These are phyloP conservation scores for Phytophthora tentaculata DNA, from an alignment of 352 stramenopile genomes.

Conservation along the genomic window DNA sequence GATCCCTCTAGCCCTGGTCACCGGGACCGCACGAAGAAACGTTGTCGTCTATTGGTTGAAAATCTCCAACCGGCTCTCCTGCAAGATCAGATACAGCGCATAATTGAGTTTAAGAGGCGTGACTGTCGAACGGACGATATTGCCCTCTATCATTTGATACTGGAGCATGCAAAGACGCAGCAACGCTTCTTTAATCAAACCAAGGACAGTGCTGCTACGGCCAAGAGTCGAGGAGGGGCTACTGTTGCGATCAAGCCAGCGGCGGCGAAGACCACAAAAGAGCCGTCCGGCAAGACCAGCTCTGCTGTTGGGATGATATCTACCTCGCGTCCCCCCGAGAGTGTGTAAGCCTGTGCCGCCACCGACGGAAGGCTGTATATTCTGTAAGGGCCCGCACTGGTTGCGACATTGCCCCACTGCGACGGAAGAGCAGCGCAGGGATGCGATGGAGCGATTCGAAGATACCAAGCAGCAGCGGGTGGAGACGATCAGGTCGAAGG, in stretches of 20 bases:
- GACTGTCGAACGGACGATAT: conserved; percentile 10
- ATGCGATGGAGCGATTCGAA: neutral
- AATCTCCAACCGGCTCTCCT: neutral
- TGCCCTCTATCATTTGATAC: conserved; percentile 14
- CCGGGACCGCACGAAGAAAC: neutral
- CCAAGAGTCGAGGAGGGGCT: too few species aligned
- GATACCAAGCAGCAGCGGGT: neutral
- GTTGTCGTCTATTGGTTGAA: neutral
- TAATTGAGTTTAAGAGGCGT: conserved; percentile 19
- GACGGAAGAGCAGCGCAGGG: conserved; percentile 2
- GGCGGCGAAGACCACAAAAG: too few species aligned
- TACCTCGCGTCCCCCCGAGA: too few species aligned
- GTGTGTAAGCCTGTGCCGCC: neutral
- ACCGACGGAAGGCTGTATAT: conserved; percentile 8
- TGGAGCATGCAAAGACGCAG: conserved; percentile 18
- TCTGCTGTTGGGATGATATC: too few species aligned
- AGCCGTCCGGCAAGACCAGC: too few species aligned
- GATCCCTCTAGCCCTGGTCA: conserved; percentile 2
- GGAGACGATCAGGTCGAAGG: conserved; percentile 7
- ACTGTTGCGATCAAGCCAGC: too few species aligned
- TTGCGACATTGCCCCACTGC: conserved; percentile 7
- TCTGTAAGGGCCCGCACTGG: conserved; percentile 10
- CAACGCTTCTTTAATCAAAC: conserved; percentile 5
- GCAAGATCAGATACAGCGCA: neutral
- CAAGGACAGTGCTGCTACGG: neutral